Percentiles rank a stretch among this genome's conserved stretches.
phyloP scores from a whole-genome alignment of 208 protist genomes.

The Leishmania lainsoni region DNA sequence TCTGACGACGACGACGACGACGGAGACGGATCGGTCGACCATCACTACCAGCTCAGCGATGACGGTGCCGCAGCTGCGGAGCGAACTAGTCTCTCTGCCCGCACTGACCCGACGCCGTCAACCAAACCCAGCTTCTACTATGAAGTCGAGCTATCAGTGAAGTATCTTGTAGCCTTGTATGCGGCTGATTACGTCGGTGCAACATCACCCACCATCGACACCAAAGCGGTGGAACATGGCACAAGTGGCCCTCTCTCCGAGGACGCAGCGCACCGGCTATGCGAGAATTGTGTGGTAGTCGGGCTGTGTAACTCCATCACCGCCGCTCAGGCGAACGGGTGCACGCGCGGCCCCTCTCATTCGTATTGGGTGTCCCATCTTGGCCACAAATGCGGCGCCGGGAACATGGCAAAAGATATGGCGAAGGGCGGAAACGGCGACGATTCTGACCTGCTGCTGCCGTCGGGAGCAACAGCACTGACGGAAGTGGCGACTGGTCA shows the following conservation, averaged over 20 bases:
- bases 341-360: conserved; percentile 18
- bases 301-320: conserved; percentile 23
- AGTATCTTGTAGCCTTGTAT: conserved; percentile 51
- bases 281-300: conserved; percentile 29
- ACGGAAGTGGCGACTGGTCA: not conserved
- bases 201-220: not conserved
- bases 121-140: conserved; percentile 53
- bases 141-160: conserved; percentile 69
- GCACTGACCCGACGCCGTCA: not conserved
- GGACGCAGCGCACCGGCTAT: conserved; percentile 3
- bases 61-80: not conserved
- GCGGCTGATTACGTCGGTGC: conserved; percentile 8
- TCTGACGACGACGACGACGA: not conserved
- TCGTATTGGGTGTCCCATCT: conserved; percentile 25
- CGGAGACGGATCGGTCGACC: not conserved
- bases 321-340: conserved; percentile 28
- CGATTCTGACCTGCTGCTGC: too few species aligned
- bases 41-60: not conserved
- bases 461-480: not conserved
- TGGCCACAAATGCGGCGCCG: conserved; percentile 11
- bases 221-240: not conserved
- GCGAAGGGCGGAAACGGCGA: not conserved
- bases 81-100: not conserved
- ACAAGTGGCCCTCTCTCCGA: not conserved
- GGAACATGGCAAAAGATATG: not conserved